A percentile compares a stretch with the other conserved stretches of the same genome.
phyloP scores from a whole-genome alignment of 73 alveolate species.

The Symbiodinium pilosum region DNA sequence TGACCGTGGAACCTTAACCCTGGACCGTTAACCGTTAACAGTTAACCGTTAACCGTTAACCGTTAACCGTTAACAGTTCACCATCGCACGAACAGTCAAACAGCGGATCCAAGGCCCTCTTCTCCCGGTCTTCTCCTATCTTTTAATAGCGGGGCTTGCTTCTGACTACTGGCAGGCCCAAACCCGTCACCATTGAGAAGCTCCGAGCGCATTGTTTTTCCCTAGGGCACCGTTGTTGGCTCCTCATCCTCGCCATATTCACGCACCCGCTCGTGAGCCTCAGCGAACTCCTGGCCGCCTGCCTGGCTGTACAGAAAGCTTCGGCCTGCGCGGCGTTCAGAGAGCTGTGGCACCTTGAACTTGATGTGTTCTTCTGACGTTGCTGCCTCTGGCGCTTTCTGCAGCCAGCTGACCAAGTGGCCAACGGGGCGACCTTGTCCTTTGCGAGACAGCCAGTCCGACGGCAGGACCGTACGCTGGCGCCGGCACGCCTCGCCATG shows the following conservation, averaged over 20 bases:
- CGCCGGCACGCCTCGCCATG: not conserved
- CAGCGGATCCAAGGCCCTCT: too few relatives aligned
- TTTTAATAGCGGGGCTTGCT: too few relatives aligned
- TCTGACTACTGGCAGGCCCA: too few relatives aligned
- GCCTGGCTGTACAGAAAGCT: not conserved
- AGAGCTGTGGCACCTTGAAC: not conserved
- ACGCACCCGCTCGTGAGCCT: not conserved
- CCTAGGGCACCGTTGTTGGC: not conserved
- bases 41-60: too few relatives aligned
- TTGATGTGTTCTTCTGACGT: not conserved
- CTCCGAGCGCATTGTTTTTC: too few relatives aligned
- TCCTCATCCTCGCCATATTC: not conserved
- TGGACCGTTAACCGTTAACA: too few relatives aligned
- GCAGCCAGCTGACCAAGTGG: not conserved
- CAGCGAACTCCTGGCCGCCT: not conserved
- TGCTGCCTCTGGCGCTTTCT: not conserved
- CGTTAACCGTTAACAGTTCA: too few relatives aligned
- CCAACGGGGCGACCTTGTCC: not conserved
- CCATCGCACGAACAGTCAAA: too few relatives aligned
- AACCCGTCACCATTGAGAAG: too few relatives aligned
- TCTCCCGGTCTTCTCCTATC: too few relatives aligned
- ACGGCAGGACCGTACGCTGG: not conserved
- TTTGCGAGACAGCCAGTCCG: not conserved
- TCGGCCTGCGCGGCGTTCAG: not conserved
- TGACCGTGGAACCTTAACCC: too few relatives aligned